phyloP scores from a whole-genome alignment of 257 asterid genomes.

The Echites panduratus region DNA sequence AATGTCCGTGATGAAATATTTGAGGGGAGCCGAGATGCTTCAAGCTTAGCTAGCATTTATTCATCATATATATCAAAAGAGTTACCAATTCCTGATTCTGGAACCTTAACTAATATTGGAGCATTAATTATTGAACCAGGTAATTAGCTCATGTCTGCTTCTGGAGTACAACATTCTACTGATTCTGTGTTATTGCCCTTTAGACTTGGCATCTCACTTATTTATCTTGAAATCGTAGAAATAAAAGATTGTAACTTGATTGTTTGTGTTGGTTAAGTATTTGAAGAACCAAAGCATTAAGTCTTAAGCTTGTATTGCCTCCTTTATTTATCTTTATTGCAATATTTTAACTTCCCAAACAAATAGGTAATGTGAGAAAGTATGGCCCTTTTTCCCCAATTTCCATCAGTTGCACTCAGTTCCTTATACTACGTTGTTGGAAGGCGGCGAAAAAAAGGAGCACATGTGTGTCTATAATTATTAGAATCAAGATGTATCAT shows the following conservation, averaged over 20 bases:
- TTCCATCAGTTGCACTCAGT: not conserved
- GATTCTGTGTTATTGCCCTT: not conserved
- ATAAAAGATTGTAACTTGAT: not conserved
- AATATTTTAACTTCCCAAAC: not conserved
- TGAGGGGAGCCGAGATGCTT: conserved; percentile 52
- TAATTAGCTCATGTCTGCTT: conserved; percentile 24
- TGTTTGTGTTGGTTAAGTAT: not conserved
- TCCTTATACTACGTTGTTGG: not conserved
- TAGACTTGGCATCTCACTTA: not conserved
- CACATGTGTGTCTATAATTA: not conserved
- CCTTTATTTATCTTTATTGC: not conserved
- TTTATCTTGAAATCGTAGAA: not conserved
- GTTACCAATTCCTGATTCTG: conserved; percentile 35
- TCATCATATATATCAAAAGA: conserved; percentile 43
- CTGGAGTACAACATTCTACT: not conserved
- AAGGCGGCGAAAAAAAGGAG: not conserved
- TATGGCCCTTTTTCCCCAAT: not conserved
- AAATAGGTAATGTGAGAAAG: not conserved
- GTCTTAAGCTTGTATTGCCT: not conserved
- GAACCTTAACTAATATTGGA: conserved; percentile 46
- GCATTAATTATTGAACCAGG: conserved; percentile 95
- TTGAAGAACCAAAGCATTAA: not conserved
- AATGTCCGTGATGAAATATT: conserved; percentile 63
- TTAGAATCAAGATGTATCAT: not conserved
- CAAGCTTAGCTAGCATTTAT: conserved; percentile 57